phyloP scores from a whole-genome alignment of 2,329 filamentous ascomycete species.

The Neofusicoccum kwambonambiense region DNA sequence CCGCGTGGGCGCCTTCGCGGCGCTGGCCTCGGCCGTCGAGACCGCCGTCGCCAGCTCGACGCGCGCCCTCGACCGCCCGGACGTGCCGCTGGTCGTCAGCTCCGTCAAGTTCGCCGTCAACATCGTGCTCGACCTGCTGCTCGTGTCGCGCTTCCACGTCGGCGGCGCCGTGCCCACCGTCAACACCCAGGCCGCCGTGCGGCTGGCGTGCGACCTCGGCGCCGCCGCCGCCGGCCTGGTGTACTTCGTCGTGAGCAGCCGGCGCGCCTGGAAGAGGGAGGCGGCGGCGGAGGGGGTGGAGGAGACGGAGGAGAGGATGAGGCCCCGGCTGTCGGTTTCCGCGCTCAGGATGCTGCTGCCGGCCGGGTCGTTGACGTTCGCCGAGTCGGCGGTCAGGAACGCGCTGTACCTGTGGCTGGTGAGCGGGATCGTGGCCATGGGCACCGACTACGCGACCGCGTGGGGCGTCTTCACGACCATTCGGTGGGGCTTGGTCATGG shows the following conservation, averaged over 20 bases:
- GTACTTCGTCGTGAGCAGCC: constrained; percentile 51
- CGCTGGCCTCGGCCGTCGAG: constrained; percentile 62
- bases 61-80: constrained; percentile 65
- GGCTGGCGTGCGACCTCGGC: constrained; percentile 59
- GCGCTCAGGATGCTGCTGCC: constrained; percentile 53
- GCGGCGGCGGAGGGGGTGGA: not conserved
- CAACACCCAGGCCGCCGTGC: constrained; percentile 63
- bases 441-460: constrained; percentile 65
- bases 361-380: constrained; percentile 60
- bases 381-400: constrained; percentile 66
- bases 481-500: constrained; percentile 72
- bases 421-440: constrained; percentile 62
- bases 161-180: constrained; percentile 54
- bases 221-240: constrained; percentile 53
- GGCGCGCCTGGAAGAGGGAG: not conserved
- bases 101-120: constrained; percentile 63
- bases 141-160: constrained; percentile 67
- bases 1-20: constrained; percentile 62
- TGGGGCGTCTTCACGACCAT: constrained; percentile 76
- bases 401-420: constrained; percentile 71
- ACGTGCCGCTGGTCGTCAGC: constrained; percentile 67
- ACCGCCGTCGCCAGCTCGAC: constrained; percentile 61
- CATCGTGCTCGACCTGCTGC: constrained; percentile 64
- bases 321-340: constrained; percentile 28
- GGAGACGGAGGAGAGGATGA: not conserved